Evolutionary conservation across 1,284 basidiomycete genomes (phyloP).

Genomic region (Marasmius fiardii): DNA sequence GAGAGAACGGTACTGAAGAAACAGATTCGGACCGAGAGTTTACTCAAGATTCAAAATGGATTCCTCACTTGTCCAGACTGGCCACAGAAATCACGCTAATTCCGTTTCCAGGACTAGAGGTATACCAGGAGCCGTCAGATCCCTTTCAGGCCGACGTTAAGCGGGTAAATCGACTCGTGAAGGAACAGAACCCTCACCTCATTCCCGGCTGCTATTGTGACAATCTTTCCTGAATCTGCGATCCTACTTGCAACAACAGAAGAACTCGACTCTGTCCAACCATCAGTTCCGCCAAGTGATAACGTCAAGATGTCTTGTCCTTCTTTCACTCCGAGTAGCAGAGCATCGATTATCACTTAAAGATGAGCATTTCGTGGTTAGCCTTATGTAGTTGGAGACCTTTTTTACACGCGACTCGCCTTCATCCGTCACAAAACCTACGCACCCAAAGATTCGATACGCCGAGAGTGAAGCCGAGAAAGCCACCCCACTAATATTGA

Average conservation of each 20-base stretch:
- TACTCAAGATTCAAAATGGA: not conserved
- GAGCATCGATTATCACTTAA: conserved; percentile 47
- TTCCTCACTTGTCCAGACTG: conserved; percentile 44
- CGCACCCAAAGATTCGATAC: conserved; percentile 14
- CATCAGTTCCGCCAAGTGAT: conserved; percentile 57
- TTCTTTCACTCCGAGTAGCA: conserved; percentile 43
- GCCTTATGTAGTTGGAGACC: conserved; percentile 13
- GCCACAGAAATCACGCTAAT: conserved; percentile 46
- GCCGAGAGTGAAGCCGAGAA: conserved; percentile 10
- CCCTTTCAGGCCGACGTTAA: conserved; percentile 24
- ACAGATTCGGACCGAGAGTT: not conserved
- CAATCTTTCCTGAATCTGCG: conserved; percentile 44
- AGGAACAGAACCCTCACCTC: conserved; percentile 18
- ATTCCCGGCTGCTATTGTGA: conserved; percentile 48
- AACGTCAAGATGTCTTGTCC: conserved; percentile 61
- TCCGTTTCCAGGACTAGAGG: conserved; percentile 46
- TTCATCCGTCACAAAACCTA: conserved; percentile 41
- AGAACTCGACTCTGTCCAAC: conserved; percentile 53
- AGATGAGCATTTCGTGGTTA: not conserved
- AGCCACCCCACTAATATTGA: conserved; percentile 12
- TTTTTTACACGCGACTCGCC: conserved; percentile 23
- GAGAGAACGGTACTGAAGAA: conserved; percentile 32
- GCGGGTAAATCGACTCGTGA: not conserved
- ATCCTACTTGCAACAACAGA: conserved; percentile 56
- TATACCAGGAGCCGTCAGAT: conserved; percentile 42